Percentiles rank a stretch among this genome's conserved stretches.
phyloP scores from a whole-genome alignment of 768 basidiomycete species.

The Kwoniella newhampshirensis region DNA sequence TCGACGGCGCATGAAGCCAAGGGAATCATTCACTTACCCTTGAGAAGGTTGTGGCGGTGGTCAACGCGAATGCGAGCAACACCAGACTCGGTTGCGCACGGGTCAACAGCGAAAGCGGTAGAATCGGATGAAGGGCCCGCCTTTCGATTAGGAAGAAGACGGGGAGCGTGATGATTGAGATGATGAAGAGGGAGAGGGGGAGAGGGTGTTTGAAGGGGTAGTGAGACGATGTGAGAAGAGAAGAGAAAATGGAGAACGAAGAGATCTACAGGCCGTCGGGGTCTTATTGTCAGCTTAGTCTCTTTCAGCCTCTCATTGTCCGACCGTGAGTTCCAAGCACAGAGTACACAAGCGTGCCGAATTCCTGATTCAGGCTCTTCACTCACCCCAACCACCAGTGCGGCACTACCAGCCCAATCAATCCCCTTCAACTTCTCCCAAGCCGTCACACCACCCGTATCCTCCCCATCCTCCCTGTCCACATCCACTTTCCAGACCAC shows the following conservation, averaged over 20 bases:
- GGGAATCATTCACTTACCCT: conserved; percentile 37
- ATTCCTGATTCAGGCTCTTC: background rate
- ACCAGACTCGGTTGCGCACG: conserved; percentile 31
- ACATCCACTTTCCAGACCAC: conserved; percentile 42
- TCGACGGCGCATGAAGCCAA: no score
- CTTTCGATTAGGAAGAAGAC: conserved; percentile 36
- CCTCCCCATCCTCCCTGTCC: conserved; percentile 15
- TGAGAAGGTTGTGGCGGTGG: conserved; percentile 36
- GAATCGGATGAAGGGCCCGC: conserved; percentile 36
- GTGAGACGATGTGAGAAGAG: conserved; percentile 37
- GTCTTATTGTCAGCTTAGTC: no score
- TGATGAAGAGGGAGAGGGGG: conserved; percentile 21
- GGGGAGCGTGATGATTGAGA: conserved; percentile 19
- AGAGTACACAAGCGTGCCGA: no score
- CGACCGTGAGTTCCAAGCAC: background rate
- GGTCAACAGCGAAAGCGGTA: conserved; percentile 38
- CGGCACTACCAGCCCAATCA: conserved; percentile 40
- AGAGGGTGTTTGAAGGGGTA: conserved; percentile 32
- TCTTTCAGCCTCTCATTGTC: background rate
- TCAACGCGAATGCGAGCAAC: conserved; percentile 27
- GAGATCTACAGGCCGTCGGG: conserved; percentile 24
- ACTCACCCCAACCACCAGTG: conserved; percentile 40
- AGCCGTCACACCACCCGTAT: conserved; percentile 16
- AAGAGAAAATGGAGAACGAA: conserved; percentile 30
- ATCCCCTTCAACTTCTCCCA: conserved; percentile 40